phyloP scores from a whole-genome alignment of 1,284 basidiomycete genomes.

The Termitomyces sp. region DNA sequence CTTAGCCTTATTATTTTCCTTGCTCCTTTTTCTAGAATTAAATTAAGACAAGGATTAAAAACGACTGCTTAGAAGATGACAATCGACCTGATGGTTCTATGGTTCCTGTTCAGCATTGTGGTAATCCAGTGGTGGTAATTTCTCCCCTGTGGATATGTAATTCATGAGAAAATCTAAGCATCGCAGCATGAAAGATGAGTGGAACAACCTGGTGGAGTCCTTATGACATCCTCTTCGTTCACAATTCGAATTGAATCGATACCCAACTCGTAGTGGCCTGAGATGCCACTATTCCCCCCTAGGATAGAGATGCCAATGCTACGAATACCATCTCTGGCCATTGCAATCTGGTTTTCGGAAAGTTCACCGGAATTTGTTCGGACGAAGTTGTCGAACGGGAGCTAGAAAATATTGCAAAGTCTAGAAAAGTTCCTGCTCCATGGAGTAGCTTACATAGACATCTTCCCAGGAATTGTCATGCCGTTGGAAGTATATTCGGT shows the following conservation, averaged over 20 bases:
- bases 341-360: conserved; percentile 60
- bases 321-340: conserved; percentile 72
- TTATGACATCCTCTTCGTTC: conserved; percentile 36
- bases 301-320: conserved; percentile 82
- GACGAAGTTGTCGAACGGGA: conserved; percentile 79
- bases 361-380: conserved; percentile 81
- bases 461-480: conserved; percentile 80
- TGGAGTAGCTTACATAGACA: conserved; percentile 58
- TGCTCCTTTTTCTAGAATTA: no score
- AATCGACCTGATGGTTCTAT: neutral
- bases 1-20: neutral
- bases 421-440: neutral
- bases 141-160: conserved; percentile 9
- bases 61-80: neutral
- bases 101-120: neutral
- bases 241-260: conserved; percentile 63
- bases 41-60: no score
- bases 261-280: conserved; percentile 71
- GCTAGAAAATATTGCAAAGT: conserved; percentile 36
- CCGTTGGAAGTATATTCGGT: conserved; percentile 73
- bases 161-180: neutral
- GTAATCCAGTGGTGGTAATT: conserved; percentile 10
- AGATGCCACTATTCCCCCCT: conserved; percentile 69
- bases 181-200: neutral
- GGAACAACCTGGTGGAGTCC: conserved; percentile 16